Evolutionary conservation across 441 rosid genomes (phyloP), one percentile per base, ranked within the genome.

Genomic region (Adansonia rubrostipa): DNA sequence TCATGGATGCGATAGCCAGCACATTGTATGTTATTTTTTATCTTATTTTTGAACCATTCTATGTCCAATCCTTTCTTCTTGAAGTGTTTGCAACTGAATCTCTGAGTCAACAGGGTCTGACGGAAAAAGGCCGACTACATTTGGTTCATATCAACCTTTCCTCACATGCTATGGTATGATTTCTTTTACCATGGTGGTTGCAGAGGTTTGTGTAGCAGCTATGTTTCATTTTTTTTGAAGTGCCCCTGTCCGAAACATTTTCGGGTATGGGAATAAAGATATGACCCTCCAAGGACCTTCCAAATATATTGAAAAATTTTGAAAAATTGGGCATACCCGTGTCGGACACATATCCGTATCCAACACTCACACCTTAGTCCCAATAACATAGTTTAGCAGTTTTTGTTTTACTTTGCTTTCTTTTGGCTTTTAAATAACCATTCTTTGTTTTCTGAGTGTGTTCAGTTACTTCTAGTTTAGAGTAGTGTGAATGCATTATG

Each of bases 101-200:
- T 28, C 10, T 60, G 33, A 20, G 36, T 65, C 47, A 10, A 10
- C 88, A 96, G 98, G 77, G 79, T 69, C 78, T 64, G n/a, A 63
- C 61, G 45, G 85, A 85, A 77, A 89, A 78, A 82, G 83, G 77
- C 70, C 90, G 89, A 78, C 60, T 86, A 68, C 78, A 77, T 81
- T 67, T 86, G 19, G 81, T 80, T 78, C 79, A 82, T 72, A 71
- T 78, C 73, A 80, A 83, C 73, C 89, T 88, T 79, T 88, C 97
- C 47, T 87, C 92, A 1, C 87, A 77, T 78, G 74, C 86, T 84
- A 71, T 86, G 92, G 99, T 82, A 87, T 79, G 85, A 40, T 82
- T 71, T 83, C 70, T 80, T 47, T 24, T 78, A 11, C 64, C 1
- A 0, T 36, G 33, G 4, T 77, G 75, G 70, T 73, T 79, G 71